Conservation (phyloP, 805 yeast genomes). For the Pichia nakasei region DNA sequence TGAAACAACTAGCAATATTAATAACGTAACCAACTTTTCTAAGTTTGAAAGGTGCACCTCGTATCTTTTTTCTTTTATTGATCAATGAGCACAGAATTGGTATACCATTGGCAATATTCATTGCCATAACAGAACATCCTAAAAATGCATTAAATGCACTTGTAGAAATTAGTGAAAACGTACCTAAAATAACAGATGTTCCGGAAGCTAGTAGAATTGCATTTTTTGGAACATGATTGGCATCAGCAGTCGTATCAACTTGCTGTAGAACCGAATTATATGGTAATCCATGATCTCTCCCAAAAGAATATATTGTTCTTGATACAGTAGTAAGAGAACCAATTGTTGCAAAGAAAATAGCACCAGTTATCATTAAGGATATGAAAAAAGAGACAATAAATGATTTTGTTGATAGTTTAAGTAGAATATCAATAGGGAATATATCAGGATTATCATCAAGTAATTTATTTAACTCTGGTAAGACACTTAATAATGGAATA, state of each 20-base stretch:
- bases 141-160: slow-evolving; percentile 78
- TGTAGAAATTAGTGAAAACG: slow-evolving; percentile 57
- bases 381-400: slow-evolving; percentile 59
- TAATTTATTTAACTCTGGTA: slow-evolving; percentile 54
- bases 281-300: slow-evolving; percentile 78
- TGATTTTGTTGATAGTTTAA: slow-evolving; percentile 62
- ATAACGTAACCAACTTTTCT: slow-evolving; percentile 55
- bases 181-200: slow-evolving; percentile 50
- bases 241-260: slow-evolving; percentile 46
- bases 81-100: slow-evolving; percentile 60
- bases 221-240: slow-evolving; percentile 58
- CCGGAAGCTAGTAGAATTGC: slow-evolving; percentile 58
- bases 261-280: slow-evolving; percentile 53
- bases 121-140: slow-evolving; percentile 70
- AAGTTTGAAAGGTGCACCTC: slow-evolving; percentile 61
- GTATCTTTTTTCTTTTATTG: slow-evolving; percentile 49
- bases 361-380: slow-evolving; percentile 57
- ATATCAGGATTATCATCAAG: slow-evolving; percentile 57
- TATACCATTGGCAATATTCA: slow-evolving; percentile 68
- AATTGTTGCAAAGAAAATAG: slow-evolving; percentile 66
- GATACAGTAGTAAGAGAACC: slow-evolving; percentile 78
- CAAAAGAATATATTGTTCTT: slow-evolving; percentile 72
- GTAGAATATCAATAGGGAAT: slow-evolving; percentile 72
- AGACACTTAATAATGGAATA: slow-evolving; percentile 59
- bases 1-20: slow-evolving; percentile 48